Evolutionary conservation across 345 rosid genomes (phyloP).

Genomic region (Camelina neglecta): DNA sequence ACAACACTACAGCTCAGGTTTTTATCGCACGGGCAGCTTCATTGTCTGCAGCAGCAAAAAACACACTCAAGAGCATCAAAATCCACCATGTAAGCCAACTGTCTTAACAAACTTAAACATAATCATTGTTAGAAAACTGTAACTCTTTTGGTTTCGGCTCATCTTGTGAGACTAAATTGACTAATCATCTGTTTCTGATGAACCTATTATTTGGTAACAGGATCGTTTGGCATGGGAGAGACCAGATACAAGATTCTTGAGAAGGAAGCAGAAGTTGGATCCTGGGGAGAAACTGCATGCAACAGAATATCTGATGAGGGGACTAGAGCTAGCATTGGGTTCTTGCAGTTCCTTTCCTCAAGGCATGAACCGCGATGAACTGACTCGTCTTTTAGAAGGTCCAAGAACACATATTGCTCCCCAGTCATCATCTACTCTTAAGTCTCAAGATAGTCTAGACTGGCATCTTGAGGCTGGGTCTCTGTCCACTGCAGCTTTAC

Average conservation of each 20-base stretch:
- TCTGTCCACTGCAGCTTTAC: slow-evolving; percentile 46
- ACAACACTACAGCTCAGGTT: slow-evolving; percentile 51
- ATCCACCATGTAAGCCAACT: slow-evolving; percentile 51
- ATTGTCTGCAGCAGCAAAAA: slow-evolving; percentile 51
- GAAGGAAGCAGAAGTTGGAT: slow-evolving; percentile 36
- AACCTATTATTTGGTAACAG: slow-evolving; percentile 45
- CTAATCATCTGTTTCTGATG: background rate
- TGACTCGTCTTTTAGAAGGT: slow-evolving; percentile 38
- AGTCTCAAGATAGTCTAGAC: slow-evolving; percentile 36
- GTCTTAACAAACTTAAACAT: background rate
- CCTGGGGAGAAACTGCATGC: slow-evolving; percentile 48
- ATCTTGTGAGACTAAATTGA: background rate
- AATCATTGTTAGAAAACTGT: background rate
- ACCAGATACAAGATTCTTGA: slow-evolving; percentile 53
- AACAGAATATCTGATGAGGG: slow-evolving; percentile 56
- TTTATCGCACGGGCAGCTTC: slow-evolving; percentile 49
- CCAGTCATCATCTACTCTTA: slow-evolving; percentile 45
- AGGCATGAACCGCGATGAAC: slow-evolving; percentile 47
- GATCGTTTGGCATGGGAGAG: slow-evolving; percentile 61
- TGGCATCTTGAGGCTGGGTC: slow-evolving; percentile 42
- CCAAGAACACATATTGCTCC: slow-evolving; percentile 42
- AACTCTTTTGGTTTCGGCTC: background rate
- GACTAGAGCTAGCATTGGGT: slow-evolving; percentile 57
- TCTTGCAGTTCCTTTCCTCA: slow-evolving; percentile 60
- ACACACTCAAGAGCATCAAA: slow-evolving; percentile 51